Percentiles rank a stretch among this genome's conserved stretches.
Conservation (phyloP, 2,329 filamentous ascomycete genomes). For the Pseudopithomyces maydicus region DNA sequence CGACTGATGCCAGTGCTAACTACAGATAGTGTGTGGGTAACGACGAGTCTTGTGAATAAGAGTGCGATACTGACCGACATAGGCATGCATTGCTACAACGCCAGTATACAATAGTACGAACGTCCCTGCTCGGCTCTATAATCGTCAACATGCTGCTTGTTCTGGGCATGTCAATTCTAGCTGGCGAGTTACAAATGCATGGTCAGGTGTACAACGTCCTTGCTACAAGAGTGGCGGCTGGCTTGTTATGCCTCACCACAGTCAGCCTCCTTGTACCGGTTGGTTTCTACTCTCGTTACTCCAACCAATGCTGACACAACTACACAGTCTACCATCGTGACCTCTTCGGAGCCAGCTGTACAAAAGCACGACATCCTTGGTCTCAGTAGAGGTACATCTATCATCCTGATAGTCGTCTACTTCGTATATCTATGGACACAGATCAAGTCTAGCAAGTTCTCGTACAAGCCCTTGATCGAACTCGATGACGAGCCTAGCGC, state of each 20-base stretch:
- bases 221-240: slow-evolving; percentile 82
- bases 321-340: slow-evolving; percentile 14
- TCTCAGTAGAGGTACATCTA: slow-evolving; percentile 16
- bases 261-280: slow-evolving; percentile 82
- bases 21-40: not conserved
- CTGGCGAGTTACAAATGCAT: slow-evolving; percentile 73
- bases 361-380: slow-evolving; percentile 10
- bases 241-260: slow-evolving; percentile 74
- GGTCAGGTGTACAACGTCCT: slow-evolving; percentile 87
- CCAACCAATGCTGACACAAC: not conserved
- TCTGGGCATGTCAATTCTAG: slow-evolving; percentile 84
- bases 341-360: not conserved
- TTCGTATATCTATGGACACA: slow-evolving; percentile 20
- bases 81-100: slow-evolving; percentile 75
- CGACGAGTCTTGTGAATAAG: slow-evolving; percentile 18
- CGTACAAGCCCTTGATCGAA: slow-evolving; percentile 21
- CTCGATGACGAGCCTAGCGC: slow-evolving; percentile 9
- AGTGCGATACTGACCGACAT: slow-evolving; percentile 67
- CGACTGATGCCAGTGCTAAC: slow-evolving; percentile 9
- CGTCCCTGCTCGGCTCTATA: slow-evolving; percentile 84
- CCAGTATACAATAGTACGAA: slow-evolving; percentile 84
- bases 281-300: not conserved
- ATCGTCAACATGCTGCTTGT: slow-evolving; percentile 84
- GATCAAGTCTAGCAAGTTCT: slow-evolving; percentile 15
- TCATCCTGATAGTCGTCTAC: slow-evolving; percentile 19